Percentiles rank a stretch among this genome's conserved stretches.
Conservation (phyloP, 139 green algal species). For the Chlamydomonas asymmetrica region DNA sequence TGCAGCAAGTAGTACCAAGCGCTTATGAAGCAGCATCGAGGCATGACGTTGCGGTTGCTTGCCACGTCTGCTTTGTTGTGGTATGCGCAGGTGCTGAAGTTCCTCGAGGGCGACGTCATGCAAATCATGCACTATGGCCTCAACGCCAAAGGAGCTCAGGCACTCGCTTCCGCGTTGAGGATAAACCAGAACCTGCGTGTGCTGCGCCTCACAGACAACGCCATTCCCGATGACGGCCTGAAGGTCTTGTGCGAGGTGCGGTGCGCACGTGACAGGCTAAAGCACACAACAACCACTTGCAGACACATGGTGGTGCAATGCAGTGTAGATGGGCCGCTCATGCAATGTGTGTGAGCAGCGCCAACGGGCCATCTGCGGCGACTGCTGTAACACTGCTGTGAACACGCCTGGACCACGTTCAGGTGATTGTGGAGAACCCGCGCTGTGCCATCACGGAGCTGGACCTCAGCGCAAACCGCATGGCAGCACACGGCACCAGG, state of each 20-base stretch:
- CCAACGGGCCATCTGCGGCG: too few relatives aligned
- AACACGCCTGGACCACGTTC: too few relatives aligned
- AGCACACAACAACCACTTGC: too few relatives aligned
- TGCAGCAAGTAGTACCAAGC: not conserved
- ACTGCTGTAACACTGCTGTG: too few relatives aligned
- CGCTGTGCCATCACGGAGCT: slow-evolving; percentile 34
- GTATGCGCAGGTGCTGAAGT: slow-evolving; percentile 49
- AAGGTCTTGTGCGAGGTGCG: too few relatives aligned
- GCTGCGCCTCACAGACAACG: slow-evolving; percentile 45
- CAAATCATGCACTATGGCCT: slow-evolving; percentile 55
- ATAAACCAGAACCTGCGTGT: slow-evolving; percentile 41
- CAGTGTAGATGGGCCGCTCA: too few relatives aligned
- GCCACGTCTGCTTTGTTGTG: not conserved
- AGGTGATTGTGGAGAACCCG: not conserved
- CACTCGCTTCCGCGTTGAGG: slow-evolving; percentile 37
- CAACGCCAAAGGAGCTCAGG: slow-evolving; percentile 38
- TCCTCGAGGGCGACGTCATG: slow-evolving; percentile 50
- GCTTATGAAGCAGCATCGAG: too few relatives aligned
- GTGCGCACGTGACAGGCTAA: too few relatives aligned
- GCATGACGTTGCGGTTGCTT: not conserved
- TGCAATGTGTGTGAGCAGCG: too few relatives aligned
- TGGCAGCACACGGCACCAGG: slow-evolving; percentile 18
- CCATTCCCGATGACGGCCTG: slow-evolving; percentile 54
- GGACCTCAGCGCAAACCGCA: slow-evolving; percentile 49
- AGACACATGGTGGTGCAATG: too few relatives aligned